Conservation (phyloP, 2,329 filamentous ascomycete genomes). For the Capronia americana region DNA sequence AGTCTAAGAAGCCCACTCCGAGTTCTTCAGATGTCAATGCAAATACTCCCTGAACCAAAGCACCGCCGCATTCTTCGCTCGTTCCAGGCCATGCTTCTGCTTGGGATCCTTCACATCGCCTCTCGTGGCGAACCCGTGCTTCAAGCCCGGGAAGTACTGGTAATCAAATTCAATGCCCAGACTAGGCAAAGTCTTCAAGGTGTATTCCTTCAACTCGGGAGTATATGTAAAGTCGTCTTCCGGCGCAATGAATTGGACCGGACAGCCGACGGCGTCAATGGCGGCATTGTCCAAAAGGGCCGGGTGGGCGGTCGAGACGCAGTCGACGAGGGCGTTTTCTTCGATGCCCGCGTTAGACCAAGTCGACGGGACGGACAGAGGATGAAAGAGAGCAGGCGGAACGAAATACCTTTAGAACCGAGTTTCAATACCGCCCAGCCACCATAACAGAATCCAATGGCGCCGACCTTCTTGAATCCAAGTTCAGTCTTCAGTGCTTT, state of each 20-base stretch:
- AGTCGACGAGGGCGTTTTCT: slow-evolving; percentile 53
- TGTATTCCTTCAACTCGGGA: slow-evolving; percentile 55
- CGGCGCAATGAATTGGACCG: slow-evolving; percentile 60
- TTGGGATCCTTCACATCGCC: slow-evolving; percentile 49
- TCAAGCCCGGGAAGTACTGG: slow-evolving; percentile 58
- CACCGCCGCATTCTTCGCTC: slow-evolving; percentile 57
- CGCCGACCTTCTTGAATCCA: slow-evolving; percentile 51
- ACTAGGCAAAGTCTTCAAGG: slow-evolving; percentile 49
- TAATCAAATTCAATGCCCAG: slow-evolving; percentile 56
- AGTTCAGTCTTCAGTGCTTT: slow-evolving; percentile 46
- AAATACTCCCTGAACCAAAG: slow-evolving; percentile 48
- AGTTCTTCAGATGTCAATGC: not conserved
- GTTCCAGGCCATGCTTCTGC: slow-evolving; percentile 55
- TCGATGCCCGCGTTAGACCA: not conserved
- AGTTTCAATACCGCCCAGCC: slow-evolving; percentile 56
- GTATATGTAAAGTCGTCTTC: slow-evolving; percentile 55
- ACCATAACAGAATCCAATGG: slow-evolving; percentile 45
- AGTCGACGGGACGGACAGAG: not conserved
- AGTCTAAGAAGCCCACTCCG: not conserved
- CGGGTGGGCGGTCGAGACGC: slow-evolving; percentile 55
- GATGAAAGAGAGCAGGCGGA: no score
- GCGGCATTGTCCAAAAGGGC: slow-evolving; percentile 53
- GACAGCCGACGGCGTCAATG: slow-evolving; percentile 54
- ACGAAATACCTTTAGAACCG: slow-evolving; percentile 43
- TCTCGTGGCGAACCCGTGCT: slow-evolving; percentile 55